phyloP scores from a whole-genome alignment of 2,329 filamentous ascomycete species.

The Colletotrichum sp. region DNA sequence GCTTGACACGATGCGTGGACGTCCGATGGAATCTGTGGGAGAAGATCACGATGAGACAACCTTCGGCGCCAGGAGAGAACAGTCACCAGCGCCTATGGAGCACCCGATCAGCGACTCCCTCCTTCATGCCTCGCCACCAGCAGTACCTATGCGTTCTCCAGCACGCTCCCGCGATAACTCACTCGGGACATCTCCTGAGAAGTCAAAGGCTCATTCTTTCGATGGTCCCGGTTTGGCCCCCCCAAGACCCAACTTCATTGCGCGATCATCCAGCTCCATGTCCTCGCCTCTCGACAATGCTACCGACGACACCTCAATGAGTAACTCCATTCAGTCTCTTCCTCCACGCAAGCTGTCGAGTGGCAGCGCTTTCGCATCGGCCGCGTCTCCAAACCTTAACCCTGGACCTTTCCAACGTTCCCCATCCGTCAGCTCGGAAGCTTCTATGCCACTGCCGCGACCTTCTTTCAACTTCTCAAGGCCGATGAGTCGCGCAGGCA shows the following conservation, averaged over 20 bases:
- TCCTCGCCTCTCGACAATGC: slow-evolving; percentile 69
- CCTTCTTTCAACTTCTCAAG: slow-evolving; percentile 94
- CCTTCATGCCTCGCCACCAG: slow-evolving; percentile 23
- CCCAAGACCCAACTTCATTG: slow-evolving; percentile 53
- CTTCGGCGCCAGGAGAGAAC: slow-evolving; percentile 62
- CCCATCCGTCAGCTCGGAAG: slow-evolving; percentile 84
- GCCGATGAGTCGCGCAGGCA: slow-evolving; percentile 78
- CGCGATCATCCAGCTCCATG: slow-evolving; percentile 63
- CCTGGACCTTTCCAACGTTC: slow-evolving; percentile 68
- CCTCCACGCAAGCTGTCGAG: slow-evolving; percentile 79
- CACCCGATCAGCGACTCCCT: slow-evolving; percentile 30
- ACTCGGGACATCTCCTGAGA: slow-evolving; percentile 49
- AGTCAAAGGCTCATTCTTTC: slow-evolving; percentile 47
- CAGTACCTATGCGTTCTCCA: slow-evolving; percentile 40
- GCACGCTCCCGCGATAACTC: slow-evolving; percentile 29
- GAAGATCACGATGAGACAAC: slow-evolving; percentile 40
- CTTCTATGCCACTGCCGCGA: slow-evolving; percentile 70
- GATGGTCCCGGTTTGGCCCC: slow-evolving; percentile 58
- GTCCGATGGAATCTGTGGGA: slow-evolving; percentile 29
- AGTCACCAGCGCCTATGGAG: slow-evolving; percentile 61
- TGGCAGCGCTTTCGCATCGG: slow-evolving; percentile 54
- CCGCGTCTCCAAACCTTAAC: slow-evolving; percentile 61
- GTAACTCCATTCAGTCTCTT: slow-evolving; percentile 64
- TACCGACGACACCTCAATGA: slow-evolving; percentile 71
- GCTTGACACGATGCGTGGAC: slow-evolving; percentile 44